Evolutionary conservation across 495 filamentous ascomycete genomes (phyloP).

Genomic region (Penicillium chermesinum): DNA sequence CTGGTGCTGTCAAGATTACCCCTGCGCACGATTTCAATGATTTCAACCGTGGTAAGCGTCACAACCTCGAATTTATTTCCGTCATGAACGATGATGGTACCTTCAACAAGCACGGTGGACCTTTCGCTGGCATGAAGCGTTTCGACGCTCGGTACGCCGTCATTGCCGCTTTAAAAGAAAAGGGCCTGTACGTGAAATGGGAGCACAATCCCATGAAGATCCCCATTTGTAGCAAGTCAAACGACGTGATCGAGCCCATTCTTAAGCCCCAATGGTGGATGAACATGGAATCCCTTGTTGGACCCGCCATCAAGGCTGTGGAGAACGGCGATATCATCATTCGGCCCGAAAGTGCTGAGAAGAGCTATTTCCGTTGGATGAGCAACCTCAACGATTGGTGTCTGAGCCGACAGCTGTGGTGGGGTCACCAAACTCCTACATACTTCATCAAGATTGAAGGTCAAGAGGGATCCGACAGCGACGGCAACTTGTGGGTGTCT

Average conservation of each 20-base stretch:
- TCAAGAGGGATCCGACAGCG: slow-evolving; percentile 45
- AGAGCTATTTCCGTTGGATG: slow-evolving; percentile 70
- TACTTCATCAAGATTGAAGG: slow-evolving; percentile 69
- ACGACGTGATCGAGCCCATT: slow-evolving; percentile 75
- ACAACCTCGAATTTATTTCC: slow-evolving; percentile 52
- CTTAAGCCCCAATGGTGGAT: slow-evolving; percentile 81
- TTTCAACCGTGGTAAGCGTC: slow-evolving; percentile 63
- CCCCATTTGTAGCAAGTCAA: slow-evolving; percentile 67
- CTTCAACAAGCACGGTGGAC: slow-evolving; percentile 59
- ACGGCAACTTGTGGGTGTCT: slow-evolving; percentile 62
- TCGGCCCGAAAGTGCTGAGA: slow-evolving; percentile 61
- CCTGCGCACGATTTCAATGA: slow-evolving; percentile 77
- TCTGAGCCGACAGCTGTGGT: slow-evolving; percentile 78
- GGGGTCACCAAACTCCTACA: slow-evolving; percentile 74
- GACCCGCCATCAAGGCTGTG: slow-evolving; percentile 61
- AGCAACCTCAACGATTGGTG: slow-evolving; percentile 76
- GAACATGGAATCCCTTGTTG: slow-evolving; percentile 56
- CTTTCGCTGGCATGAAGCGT: slow-evolving; percentile 62
- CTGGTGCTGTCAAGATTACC: slow-evolving; percentile 75
- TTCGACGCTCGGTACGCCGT: slow-evolving; percentile 73
- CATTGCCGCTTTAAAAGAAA: slow-evolving; percentile 62
- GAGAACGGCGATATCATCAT: slow-evolving; percentile 66
- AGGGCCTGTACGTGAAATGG: slow-evolving; percentile 69
- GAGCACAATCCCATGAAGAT: slow-evolving; percentile 76
- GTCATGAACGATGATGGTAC: slow-evolving; percentile 56